Percentiles rank a stretch among this genome's conserved stretches.
phyloP scores from a whole-genome alignment of 805 yeast genomes.

The Candida coquimbonensis region DNA sequence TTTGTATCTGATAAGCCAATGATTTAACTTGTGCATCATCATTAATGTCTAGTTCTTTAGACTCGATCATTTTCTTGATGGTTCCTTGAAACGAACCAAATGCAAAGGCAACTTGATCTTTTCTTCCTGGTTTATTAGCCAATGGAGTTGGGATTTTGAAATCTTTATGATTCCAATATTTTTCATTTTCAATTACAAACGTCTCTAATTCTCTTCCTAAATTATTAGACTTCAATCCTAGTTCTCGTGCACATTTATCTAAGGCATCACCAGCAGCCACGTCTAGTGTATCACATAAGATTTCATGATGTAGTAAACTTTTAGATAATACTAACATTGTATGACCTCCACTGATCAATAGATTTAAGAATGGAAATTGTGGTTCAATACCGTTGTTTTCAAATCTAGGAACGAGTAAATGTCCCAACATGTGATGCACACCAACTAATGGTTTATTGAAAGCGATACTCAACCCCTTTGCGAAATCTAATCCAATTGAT shows the following conservation, averaged over 20 bases:
- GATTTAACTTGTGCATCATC: constrained; percentile 29
- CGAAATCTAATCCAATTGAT: constrained; percentile 73
- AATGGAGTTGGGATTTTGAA: constrained; percentile 45
- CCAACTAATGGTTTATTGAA: constrained; percentile 77
- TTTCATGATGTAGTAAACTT: constrained; percentile 57
- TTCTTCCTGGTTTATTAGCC: constrained; percentile 39
- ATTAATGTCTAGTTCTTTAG: constrained; percentile 13
- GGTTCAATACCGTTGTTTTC: constrained; percentile 37
- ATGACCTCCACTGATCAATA: constrained; percentile 91
- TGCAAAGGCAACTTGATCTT: constrained; percentile 49
- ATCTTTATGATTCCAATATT: constrained; percentile 21
- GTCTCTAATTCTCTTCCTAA: constrained; percentile 77
- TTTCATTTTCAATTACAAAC: constrained; percentile 34
- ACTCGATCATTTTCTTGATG: constrained; percentile 32
- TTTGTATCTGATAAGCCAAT: constrained; percentile 55
- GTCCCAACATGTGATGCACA: constrained; percentile 96
- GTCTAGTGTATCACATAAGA: constrained; percentile 70
- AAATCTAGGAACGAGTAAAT: constrained; percentile 61
- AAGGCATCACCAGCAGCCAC: constrained; percentile 91
- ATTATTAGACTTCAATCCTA: constrained; percentile 79
- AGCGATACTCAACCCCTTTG: constrained; percentile 78
- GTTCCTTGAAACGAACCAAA: constrained; percentile 71
- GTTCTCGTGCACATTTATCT: constrained; percentile 84
- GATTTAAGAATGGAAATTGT: constrained; percentile 60
- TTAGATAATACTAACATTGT: constrained; percentile 74